Base-by-base conservation (phyloP, 306 rosid genomes). In the Crataegus laevigata region DNA sequence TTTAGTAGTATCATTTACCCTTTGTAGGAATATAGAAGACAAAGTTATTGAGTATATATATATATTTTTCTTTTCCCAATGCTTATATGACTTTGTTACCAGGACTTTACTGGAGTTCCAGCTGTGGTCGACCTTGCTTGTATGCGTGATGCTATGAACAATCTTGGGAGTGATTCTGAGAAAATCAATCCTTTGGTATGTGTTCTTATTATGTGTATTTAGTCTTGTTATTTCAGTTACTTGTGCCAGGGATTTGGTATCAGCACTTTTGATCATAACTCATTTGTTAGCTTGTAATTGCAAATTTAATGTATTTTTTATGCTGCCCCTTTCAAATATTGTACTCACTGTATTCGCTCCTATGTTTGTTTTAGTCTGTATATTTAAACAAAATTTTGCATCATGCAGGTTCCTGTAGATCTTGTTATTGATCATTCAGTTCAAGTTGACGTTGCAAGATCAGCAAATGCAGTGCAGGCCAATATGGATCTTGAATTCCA, bases 101-200 rank as follows among this genome's bases (percentile, higher is more conserved):
- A 93, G 98, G 98, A 91, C 83, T 91, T 90, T 79, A 93, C 96
- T 4, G 98, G 97, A 74, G 98, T 93, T 24, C 98, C 98, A 22
- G 94, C 94, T 54, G 91, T 93, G 77, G 97, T 93, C 52, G 98
- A 93, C 80, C 91, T 93, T 58, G 97, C 98, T 60, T 91, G 96
- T 65, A 93, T 93, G 98, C 96, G 97, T 36, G 97, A 93, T 66
- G 98, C 98, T 72, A 88, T 93, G 98, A 93, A 91, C 87, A 89
- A 81, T 64, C 97, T 93, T 66, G 96, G 98, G 55, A 87, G 97
- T 67, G 93, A 93, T 86, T 91, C 98, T 40, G 80, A 91, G 77
- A 91, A 91, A 84, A 93, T 93, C 47, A 91, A 93, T 81, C 98
- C 98, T n/a, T 77, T 93, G 92, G 98, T 91, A 86, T 55, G 68